These are phyloP conservation scores for Cladobotryum protrusum DNA, from an alignment of 2,329 filamentous ascomycete species.

Conservation along the genomic window DNA sequence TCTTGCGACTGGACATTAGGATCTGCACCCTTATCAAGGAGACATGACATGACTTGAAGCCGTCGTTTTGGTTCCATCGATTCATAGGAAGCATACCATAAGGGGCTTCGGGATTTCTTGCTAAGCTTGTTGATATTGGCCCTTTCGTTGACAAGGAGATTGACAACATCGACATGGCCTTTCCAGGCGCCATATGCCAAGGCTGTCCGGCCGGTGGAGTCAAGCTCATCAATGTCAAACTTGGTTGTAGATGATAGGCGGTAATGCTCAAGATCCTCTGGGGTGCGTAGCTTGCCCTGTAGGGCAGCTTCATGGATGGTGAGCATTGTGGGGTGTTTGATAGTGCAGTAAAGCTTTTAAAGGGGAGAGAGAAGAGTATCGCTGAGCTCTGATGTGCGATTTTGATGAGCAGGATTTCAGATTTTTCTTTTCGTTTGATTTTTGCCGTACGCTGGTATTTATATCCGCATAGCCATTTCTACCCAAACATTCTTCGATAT, in stretches of 20 bases:
- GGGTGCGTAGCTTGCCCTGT: background rate
- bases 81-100: background rate
- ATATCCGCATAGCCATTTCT: too few species aligned
- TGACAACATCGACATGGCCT: background rate
- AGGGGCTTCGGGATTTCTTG: background rate
- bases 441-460: too few species aligned
- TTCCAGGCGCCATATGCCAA: background rate
- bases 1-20: background rate
- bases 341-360: too few species aligned
- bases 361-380: too few species aligned
- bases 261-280: background rate
- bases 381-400: too few species aligned
- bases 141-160: background rate
- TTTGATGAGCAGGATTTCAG: too few species aligned
- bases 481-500: too few species aligned
- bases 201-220: background rate
- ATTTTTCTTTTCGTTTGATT: too few species aligned
- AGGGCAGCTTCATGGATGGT: slow-evolving; percentile 1
- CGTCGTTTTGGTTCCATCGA: background rate
- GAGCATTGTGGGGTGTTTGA: background rate
- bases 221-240: background rate
- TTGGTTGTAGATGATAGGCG: background rate
- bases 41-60: background rate
- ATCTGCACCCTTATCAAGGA: background rate
- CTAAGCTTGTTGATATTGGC: background rate